These are phyloP conservation scores for Blastobotrys aristatus DNA, from an alignment of 1,139 yeast genomes.

Conservation along the genomic window DNA sequence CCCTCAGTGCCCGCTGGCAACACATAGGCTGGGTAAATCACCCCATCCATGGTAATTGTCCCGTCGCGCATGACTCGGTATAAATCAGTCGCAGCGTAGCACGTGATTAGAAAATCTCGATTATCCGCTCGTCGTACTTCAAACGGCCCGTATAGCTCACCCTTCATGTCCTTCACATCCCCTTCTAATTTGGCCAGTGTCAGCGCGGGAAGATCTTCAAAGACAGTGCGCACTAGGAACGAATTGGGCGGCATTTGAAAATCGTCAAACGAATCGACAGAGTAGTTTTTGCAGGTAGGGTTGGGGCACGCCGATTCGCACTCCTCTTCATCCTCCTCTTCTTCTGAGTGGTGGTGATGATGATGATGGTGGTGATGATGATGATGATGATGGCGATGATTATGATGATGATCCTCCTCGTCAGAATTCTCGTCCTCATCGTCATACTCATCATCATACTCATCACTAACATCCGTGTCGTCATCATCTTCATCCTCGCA, in stretches of 20 bases:
- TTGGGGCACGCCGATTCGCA: constrained; percentile 16
- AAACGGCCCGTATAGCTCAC: constrained; percentile 10
- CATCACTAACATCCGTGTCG: constrained; percentile 8
- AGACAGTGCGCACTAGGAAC: constrained; percentile 15
- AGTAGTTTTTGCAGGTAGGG: constrained; percentile 18
- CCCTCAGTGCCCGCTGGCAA: constrained; percentile 18
- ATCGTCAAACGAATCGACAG: constrained; percentile 14
- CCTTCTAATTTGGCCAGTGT: constrained; percentile 9
- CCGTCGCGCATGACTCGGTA: constrained; percentile 16
- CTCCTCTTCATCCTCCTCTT: constrained; percentile 7
- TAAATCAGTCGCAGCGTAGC: constrained; percentile 9
- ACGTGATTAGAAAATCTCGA: constrained; percentile 15
- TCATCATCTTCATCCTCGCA: constrained; percentile 13
- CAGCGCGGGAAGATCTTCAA: constrained; percentile 8
- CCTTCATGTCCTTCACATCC: constrained; percentile 9
- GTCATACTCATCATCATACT: constrained; percentile 10
- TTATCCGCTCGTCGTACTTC: constrained; percentile 13
- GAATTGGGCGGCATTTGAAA: constrained; percentile 19
- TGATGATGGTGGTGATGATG: constrained; percentile 9
- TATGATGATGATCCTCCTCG: background rate
- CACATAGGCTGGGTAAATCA: constrained; percentile 14
- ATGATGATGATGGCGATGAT: constrained; percentile 9
- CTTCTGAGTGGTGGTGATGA: constrained; percentile 4
- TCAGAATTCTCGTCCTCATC: constrained; percentile 10
- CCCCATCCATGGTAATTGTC: constrained; percentile 8